phyloP scores from a whole-genome alignment of 2,329 filamentous ascomycete species.

The Aspergillus sp. region DNA sequence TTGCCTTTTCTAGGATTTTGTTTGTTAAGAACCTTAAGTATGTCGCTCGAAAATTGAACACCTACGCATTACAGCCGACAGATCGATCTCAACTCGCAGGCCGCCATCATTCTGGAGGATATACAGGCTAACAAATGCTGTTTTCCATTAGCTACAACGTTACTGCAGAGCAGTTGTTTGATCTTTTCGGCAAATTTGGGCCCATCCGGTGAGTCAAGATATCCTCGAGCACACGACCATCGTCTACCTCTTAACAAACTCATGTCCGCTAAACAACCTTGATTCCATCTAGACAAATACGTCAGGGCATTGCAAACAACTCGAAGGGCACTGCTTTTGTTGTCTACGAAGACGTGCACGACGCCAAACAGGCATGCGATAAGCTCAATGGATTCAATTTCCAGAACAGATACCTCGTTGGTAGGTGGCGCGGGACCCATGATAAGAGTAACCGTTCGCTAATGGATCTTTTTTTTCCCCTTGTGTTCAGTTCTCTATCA shows the following conservation, averaged over 20 bases:
- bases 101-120: constrained; percentile 5
- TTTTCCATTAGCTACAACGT: constrained; percentile 76
- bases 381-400: constrained; percentile 99
- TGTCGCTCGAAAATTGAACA: constrained; percentile 21
- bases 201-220: constrained; percentile 67
- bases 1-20: constrained; percentile 65
- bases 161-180: constrained; percentile 93
- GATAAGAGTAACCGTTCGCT: constrained; percentile 15
- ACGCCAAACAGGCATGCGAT: constrained; percentile 97
- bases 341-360: constrained; percentile 98
- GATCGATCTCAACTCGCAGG: neutral
- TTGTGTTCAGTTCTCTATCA: constrained; percentile 55
- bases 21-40: constrained; percentile 99
- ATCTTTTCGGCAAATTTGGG: constrained; percentile 96
- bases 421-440: constrained; percentile 47
- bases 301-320: constrained; percentile 92
- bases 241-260: constrained; percentile 4
- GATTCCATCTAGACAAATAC: constrained; percentile 68
- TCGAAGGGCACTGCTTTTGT: constrained; percentile 98
- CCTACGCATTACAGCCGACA: neutral
- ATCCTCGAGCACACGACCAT: neutral
- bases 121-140: too few species aligned
- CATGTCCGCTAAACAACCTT: constrained; percentile 5
- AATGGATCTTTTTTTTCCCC: constrained; percentile 4
- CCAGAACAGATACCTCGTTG: constrained; percentile 97